Evolutionary conservation across 2,329 filamentous ascomycete genomes (phyloP).

Genomic region (Paraconiothyrium brasiliense): DNA sequence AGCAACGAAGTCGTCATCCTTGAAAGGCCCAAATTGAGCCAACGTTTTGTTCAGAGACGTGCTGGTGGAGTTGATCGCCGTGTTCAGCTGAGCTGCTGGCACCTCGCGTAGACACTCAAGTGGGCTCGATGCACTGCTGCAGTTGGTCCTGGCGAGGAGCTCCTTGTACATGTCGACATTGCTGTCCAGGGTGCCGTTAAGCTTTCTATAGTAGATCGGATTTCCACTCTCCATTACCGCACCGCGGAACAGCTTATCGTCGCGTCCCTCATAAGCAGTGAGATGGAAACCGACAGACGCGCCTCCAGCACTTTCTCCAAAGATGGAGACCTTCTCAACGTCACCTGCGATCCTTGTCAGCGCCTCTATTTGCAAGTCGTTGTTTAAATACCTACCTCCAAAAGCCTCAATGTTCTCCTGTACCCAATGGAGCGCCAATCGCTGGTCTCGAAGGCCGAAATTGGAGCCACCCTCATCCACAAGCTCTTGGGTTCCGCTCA

Average conservation of each 20-base stretch:
- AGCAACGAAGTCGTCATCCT: constrained; percentile 67
- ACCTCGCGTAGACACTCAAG: constrained; percentile 68
- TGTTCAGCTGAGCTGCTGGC: constrained; percentile 61
- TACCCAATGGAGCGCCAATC: constrained; percentile 58
- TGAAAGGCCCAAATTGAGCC: constrained; percentile 48
- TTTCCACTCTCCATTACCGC: constrained; percentile 45
- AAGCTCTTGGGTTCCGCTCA: constrained; percentile 54
- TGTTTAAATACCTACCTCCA: constrained; percentile 47
- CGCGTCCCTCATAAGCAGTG: constrained; percentile 43
- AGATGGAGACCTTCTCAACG: constrained; percentile 56
- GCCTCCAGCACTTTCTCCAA: constrained; percentile 56
- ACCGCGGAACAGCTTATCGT: constrained; percentile 47
- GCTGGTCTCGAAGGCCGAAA: constrained; percentile 58
- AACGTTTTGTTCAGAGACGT: background rate
- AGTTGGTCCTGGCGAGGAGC: constrained; percentile 21
- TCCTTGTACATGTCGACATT: constrained; percentile 32
- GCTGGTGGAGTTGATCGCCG: constrained; percentile 58
- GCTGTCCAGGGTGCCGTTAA: constrained; percentile 26
- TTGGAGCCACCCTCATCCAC: constrained; percentile 57
- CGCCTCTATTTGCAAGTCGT: constrained; percentile 33
- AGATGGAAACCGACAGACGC: constrained; percentile 55
- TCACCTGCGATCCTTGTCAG: constrained; percentile 46
- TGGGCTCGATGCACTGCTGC: background rate
- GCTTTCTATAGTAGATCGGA: constrained; percentile 15
- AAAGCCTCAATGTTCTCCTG: constrained; percentile 55